A percentile compares a stretch with the other conserved stretches of the same genome.
Evolutionary conservation across 192 early-diverging fungal species (phyloP).

Genomic region (Fimicolochytrium jonesii): DNA sequence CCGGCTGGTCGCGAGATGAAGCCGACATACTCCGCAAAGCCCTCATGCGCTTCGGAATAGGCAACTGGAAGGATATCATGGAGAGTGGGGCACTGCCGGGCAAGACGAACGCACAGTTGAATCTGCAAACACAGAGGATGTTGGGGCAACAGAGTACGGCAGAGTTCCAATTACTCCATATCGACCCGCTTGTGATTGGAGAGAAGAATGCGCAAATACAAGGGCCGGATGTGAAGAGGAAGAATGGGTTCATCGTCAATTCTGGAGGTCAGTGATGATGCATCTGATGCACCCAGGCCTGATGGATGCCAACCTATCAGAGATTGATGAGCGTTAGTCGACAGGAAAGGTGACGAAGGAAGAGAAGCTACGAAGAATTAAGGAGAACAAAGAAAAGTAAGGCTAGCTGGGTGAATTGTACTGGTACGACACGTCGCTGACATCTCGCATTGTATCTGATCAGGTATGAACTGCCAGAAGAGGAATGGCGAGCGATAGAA

Average conservation of each 20-base stretch:
- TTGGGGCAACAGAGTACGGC: conserved; percentile 94
- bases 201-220: conserved; percentile 77
- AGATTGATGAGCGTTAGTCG: background rate
- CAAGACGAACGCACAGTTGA: conserved; percentile 97
- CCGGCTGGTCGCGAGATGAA: conserved; percentile 85
- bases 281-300: background rate
- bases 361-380: conserved; percentile 59
- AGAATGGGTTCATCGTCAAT: conserved; percentile 94
- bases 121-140: conserved; percentile 90
- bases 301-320: background rate
- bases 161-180: conserved; percentile 91
- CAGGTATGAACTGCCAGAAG: conserved; percentile 66
- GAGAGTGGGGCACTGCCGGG: conserved; percentile 83
- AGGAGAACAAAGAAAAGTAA: conserved; percentile 73
- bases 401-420: background rate
- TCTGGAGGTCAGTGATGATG: conserved; percentile 50
- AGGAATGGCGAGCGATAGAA: conserved; percentile 67
- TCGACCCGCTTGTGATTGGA: conserved; percentile 84
- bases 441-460: background rate
- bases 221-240: conserved; percentile 79
- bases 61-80: conserved; percentile 96
- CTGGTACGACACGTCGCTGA: background rate
- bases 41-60: conserved; percentile 84
- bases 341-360: conserved; percentile 66
- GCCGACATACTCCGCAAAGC: conserved; percentile 78